Evolutionary conservation across 768 basidiomycete genomes (phyloP), one percentile per base, ranked within the genome.

Genomic region (Paxillus ammoniavirescens): DNA sequence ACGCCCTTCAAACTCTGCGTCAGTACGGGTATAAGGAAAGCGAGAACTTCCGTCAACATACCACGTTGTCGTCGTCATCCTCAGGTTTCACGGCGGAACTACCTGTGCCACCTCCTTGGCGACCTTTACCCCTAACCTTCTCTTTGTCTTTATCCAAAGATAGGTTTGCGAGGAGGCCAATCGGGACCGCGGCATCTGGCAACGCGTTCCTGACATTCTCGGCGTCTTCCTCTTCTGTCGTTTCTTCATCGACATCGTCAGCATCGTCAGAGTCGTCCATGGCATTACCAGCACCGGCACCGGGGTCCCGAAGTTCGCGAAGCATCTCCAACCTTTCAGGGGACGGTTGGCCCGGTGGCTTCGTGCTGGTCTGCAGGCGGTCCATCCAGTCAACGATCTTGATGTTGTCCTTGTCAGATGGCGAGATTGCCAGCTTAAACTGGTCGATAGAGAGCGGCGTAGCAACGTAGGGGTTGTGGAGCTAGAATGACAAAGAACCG

Each of bases 381-480:
- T 90, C 85, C 52, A 91, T 76, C 88, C 89, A 91, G 8, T 82
- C 85, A n/a, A 87, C 70, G 31, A 89, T 79, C 53, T 82, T 82
- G 30, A 78, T 69, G 53, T 89, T 89, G 59, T 81, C 81, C 48
- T 80, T 77, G 61, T 91, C 89, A 5, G 84, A 84, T 3, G 88
- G 84, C 0, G 88, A 87, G 0, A 87, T 88, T 5, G 89, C 87
- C 79, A 84, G 80, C 37, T 85, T 79, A 63, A 90, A 91, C 2
- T 89, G 87, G 5, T 86, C 86, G 56, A 91, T 89, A 2, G 87
- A 83, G 49, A 91, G 76, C 5, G 89, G 89, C 0, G 88, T 91
- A 8, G 89, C 87, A 45, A 82, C 73, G 66, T 89, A 91, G 2
- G 89, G 89, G 58, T 91, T 91, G 60, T 91, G 89, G 30, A 91